Base-by-base conservation (phyloP, 352 stramenopile genomes). In the Globisporangium alternatum region DNA sequence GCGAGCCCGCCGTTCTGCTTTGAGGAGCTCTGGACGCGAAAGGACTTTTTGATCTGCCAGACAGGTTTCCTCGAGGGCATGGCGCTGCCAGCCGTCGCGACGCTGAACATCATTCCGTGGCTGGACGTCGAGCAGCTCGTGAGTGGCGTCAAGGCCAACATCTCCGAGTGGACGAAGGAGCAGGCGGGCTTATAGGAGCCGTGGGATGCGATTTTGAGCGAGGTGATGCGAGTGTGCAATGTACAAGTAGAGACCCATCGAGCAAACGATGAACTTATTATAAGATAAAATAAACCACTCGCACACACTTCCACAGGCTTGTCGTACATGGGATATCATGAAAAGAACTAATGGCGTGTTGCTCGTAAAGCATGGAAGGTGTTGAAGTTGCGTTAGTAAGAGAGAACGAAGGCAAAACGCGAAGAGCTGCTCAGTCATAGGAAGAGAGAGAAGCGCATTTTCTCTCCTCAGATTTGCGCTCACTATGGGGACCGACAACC, bases 21-120 rank as follows among this genome's bases (percentile, higher is more conserved):
- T 48, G 78, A 80, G 13, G 69, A 86, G 43, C 66, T 71, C 62
- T 91, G 76, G 74, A 77, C 68, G 21, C 69, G 77, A 3, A 63
- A 75, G n/a, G 64, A 69, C 12, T 90, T 91, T 33, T 51, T 91
- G 22, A 44, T 65, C 30, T 78, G 62, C 54, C 83, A 91, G 60
- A 74, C 89, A 44, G 76, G 79, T 51, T 91, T 91, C 53, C 71
- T 91, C 10, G 61, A 74, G 69, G 74, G 77, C 56, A 59, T 90
- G 57, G 83, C 79, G 9, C 64, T 86, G 17, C 81, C 83, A 12
- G 83, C 83, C 1, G 71, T 87, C 41, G 59, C 78, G 55, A 65
- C 73, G 30, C 74, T 91, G 9, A 85, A 89, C 68, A 68, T 65
- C 62, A 88, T 91, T 51, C 78, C 83, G 3, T 90, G 77, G 74